Base-by-base conservation (phyloP, 2,329 filamentous ascomycete genomes). In the Aureobasidium pullulans region DNA sequence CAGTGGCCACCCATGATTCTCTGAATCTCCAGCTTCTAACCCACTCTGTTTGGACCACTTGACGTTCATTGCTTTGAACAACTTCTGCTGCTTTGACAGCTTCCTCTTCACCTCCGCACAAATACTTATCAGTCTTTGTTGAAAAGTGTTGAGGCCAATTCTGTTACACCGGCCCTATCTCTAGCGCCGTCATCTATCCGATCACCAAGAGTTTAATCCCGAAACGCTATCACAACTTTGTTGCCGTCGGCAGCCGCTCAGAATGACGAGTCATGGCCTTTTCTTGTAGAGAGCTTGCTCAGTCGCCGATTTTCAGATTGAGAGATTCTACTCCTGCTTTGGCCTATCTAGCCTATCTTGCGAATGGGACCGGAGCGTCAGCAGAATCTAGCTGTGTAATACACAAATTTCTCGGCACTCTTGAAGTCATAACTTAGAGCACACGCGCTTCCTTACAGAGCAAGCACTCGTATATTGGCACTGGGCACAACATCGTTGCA, bases 151-250 rank as follows among this genome's bases (percentile, higher is more conserved):
- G 52, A 46, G 52, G 37, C 23, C 16, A 37, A 37, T 23, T 8
- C 40, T 56, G 52, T 56, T 29, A 56, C 52, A 46, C 52, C 52
- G 52, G 31, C 16, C 40, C 31, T 54, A n/a, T 54, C 3, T 23
- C 23, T 54, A 54, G 50, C 39, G 50, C n/a, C n/a, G 15, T 4
- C 19, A 54, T 43, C 52, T 56, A 16, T 56, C 52, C 52, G 52
- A 46, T 46, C 31, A 36, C 40, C 31, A 46, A 32, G 19, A 44
- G 29, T 13, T 46, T 28, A 56, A 56, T 44, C 37, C 49, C 49
- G 36, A 42, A 56, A 44, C 40, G 52, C 36, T 28, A 56, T 56
- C 52, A 36, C 36, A 34, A 34, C 39, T 28, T n/a, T 44, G 39
- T 19, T 56, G 49, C 49, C 49, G 32, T 16, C 42, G 34, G 2